phyloP scores from a whole-genome alignment of 164 flowering plant species.

The Chimonanthus salicifolius region DNA sequence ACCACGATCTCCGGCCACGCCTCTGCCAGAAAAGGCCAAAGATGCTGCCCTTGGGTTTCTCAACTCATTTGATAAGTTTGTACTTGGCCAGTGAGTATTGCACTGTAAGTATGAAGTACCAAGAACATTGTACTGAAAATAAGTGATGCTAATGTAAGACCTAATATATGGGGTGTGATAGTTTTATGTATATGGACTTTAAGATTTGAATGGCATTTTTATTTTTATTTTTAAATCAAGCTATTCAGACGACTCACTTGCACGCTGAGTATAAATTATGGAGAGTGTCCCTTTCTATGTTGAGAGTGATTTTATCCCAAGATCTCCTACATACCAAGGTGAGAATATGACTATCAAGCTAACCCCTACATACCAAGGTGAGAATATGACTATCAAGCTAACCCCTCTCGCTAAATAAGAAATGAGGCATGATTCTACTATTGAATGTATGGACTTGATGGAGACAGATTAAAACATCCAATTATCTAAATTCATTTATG shows the following conservation, averaged over 20 bases:
- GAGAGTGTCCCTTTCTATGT: too few relatives aligned
- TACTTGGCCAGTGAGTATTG: not conserved
- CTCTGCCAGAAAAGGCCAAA: constrained; percentile 43
- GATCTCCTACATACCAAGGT: too few relatives aligned
- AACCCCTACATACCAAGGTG: too few relatives aligned
- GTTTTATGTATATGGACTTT: not conserved
- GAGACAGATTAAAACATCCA: not conserved
- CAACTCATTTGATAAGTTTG: constrained; percentile 24
- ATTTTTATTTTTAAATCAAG: too few relatives aligned
- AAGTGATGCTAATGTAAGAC: not conserved
- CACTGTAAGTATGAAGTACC: too few relatives aligned
- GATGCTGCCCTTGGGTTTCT: constrained; percentile 38
- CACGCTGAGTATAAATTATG: too few relatives aligned
- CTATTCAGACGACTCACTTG: too few relatives aligned
- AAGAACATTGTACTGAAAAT: not conserved
- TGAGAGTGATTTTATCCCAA: too few relatives aligned
- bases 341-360: too few relatives aligned
- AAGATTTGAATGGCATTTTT: not conserved
- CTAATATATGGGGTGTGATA: not conserved
- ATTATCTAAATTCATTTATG: not conserved
- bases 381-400: too few relatives aligned
- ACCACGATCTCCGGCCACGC: constrained; percentile 30
- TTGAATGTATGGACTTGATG: not conserved
- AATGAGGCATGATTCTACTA: too few relatives aligned
- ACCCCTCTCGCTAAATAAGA: too few relatives aligned